Base-by-base conservation (phyloP, 768 basidiomycete genomes). In the Boletus pseudo-olivaceus region DNA sequence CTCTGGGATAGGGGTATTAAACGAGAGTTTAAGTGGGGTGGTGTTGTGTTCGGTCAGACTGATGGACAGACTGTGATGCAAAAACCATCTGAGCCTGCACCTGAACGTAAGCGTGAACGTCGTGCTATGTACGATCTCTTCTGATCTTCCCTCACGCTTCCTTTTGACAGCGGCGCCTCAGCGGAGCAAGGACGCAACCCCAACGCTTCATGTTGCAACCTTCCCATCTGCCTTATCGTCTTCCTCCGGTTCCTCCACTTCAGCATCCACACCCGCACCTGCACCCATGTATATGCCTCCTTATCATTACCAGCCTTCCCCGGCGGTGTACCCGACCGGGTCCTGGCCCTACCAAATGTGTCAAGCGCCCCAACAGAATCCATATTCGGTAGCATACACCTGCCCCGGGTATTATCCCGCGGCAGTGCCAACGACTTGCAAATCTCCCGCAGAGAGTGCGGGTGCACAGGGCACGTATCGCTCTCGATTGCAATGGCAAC, bases 21-120 rank as follows among this genome's bases (percentile, higher is more conserved):
- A 70, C 77, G 82, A 51, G 88, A 90, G 67, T 88, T 92, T 65
- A 90, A 88, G 67, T 92, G 90, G 90, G 81, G 84, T 29, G 85
- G 83, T 61, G 82, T 92, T 19, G 79, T 91, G 19, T 86, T 90
- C 55, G 88, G 87, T n/a, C 83, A 78, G 46, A 84, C 82, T 2
- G 87, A 88, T 44, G 81, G 75, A 5, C 82, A 84, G 50, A 64
- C 71, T 17, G 81, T 89, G n/a, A 79, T 80, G 49, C 87, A 88
- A 65, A 88, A 86, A 60, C 87, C 87, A 19, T 76, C 80, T 3
- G 85, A 85, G 58, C 69, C 77, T 37, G 78, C 80, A 47, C 65
- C 74, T 27, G 70, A 73, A 63, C 72, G 82, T 83, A 70, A 74
- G 81, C 71, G 42, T 11, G 30, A 51, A 45, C 4, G 7, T 44